Base-by-base conservation (phyloP, 2,329 filamentous ascomycete species). In the Claviceps spartinae region DNA sequence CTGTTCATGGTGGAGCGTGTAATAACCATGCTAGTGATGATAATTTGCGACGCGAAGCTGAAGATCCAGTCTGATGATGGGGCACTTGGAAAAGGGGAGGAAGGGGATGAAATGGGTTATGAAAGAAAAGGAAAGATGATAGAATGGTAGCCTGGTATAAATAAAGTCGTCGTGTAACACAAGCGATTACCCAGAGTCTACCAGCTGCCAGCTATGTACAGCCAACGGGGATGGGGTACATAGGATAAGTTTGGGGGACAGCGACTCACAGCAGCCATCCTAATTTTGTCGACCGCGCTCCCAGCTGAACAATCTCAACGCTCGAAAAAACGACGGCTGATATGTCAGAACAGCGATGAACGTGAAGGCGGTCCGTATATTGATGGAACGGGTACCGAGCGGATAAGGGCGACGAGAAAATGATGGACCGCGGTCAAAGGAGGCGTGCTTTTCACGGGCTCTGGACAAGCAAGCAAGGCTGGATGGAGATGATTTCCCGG, bases 201-300 rank as follows among this genome's bases (percentile, higher is more conserved):
- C 48, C 52, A 55, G 55, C 50, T 52, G 45, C 48, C 51, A 54
- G 54, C 49, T 22, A 22, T 22, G 22, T 50, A 40, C 46, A 42
- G 50, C 47, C 26, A 30, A 7, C 20, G 44, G 16, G 53, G 53
- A 50, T 53, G 41, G 53, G 51, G 51, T 45, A 38, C 50, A 53
- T 26, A 37, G 20, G 36, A 34, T 13, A 13, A 24, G 49, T 26
- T 54, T 43, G 48, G 47, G 52, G 52, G 47, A 51, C 46, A 52
- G 55, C 52, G 54, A 69, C 67, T 68, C 65, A 70, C 67, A 66
- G 68, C 65, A 67, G 67, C 67, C 67, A 70, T 70, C 66, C 67
- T 70, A 65, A 64, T 61, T 59, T 58, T 62, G 62, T 60, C 60
- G 55, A 53, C 55, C 54, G 56, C 53, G 57, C 54, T 56, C 54